phyloP scores from a whole-genome alignment of 768 basidiomycete genomes.

The Tulasnella sp. region DNA sequence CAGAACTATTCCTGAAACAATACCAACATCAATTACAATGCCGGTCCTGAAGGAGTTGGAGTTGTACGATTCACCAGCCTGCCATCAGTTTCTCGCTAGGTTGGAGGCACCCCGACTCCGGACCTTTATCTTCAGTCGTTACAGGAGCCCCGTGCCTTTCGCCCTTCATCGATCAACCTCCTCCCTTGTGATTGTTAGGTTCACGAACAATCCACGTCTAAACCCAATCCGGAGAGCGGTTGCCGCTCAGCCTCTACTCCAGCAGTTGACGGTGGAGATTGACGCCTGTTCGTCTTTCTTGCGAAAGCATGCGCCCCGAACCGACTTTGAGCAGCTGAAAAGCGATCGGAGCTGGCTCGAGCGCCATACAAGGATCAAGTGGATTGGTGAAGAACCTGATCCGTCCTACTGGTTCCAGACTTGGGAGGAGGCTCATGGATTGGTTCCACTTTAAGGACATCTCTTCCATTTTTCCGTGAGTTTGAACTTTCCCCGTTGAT shows the following conservation, averaged over 20 bases:
- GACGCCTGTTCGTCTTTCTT: neutral
- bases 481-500: neutral
- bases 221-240: neutral
- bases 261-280: neutral
- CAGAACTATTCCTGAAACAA: neutral
- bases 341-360: neutral
- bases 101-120: neutral
- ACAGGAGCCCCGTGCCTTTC: neutral
- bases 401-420: neutral
- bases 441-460: conserved; percentile 4
- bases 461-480: neutral
- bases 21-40: neutral
- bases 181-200: neutral
- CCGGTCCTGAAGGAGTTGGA: neutral
- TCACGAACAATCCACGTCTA: neutral
- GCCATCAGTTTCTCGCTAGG: neutral
- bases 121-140: neutral
- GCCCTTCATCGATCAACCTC: neutral
- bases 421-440: neutral
- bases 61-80: neutral
- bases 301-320: neutral
- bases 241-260: neutral
- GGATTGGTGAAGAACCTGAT: neutral
- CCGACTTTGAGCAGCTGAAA: neutral
- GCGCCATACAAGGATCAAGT: neutral